Conservation (phyloP, 352 stramenopile genomes). For the Phytopythium boreale region DNA sequence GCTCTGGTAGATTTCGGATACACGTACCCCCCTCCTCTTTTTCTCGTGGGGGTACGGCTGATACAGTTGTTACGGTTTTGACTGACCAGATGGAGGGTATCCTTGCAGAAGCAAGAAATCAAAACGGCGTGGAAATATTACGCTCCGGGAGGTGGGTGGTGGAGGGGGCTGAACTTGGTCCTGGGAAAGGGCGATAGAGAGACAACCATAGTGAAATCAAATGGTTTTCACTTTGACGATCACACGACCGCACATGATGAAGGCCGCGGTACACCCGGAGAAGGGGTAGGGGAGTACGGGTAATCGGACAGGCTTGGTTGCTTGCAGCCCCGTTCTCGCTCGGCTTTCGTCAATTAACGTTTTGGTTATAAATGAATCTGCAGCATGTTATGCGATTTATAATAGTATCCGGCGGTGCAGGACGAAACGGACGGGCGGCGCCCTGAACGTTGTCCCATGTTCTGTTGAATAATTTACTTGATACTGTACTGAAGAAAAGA, state of each 20-base stretch:
- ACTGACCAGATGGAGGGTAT: neutral
- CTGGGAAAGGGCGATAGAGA: constrained; percentile 5
- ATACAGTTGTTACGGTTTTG: neutral
- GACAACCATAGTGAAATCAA: neutral
- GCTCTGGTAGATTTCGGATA: neutral
- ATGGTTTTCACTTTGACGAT: neutral
- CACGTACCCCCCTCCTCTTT: no score
- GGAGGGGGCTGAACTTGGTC: neutral
- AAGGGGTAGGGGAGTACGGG: neutral
- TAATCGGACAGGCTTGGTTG: neutral
- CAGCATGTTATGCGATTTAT: no score
- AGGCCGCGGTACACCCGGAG: neutral
- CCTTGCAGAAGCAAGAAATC: neutral
- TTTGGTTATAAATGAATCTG: no score
- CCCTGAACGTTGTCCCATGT: neutral
- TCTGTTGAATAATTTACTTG: neutral
- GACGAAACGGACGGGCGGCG: no score
- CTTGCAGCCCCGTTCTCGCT: neutral
- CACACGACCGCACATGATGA: neutral
- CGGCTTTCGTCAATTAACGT: neutral
- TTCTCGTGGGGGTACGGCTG: no score
- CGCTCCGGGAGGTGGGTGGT: no score
- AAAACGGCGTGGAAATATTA: neutral
- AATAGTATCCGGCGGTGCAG: no score
- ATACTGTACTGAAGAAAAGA: no score